Conservation (phyloP, 1,139 yeast genomes). For the Wickerhamomyces sp. region DNA sequence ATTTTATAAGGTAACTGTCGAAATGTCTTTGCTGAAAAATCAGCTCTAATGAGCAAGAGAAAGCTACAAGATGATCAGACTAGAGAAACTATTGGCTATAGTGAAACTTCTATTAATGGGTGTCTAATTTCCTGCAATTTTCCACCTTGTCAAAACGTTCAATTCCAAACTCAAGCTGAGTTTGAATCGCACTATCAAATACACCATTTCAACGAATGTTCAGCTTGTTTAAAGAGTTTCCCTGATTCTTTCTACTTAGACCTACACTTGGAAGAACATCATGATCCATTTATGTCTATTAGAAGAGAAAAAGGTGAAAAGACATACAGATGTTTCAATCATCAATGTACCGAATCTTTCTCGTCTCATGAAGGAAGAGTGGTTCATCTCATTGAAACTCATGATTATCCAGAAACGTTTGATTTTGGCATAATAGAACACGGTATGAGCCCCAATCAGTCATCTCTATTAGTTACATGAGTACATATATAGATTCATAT, state of each 20-base stretch:
- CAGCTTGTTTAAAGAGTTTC: constrained; percentile 37
- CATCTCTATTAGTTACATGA: constrained; percentile 19
- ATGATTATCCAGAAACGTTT: constrained; percentile 43
- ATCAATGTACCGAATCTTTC: constrained; percentile 32
- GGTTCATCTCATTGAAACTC: constrained; percentile 44
- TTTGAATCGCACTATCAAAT: constrained; percentile 1
- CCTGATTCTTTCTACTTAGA: constrained; percentile 37
- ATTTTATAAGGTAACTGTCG: no score
- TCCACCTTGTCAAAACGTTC: not conserved
- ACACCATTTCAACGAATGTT: constrained; percentile 26
- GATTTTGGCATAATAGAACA: constrained; percentile 35
- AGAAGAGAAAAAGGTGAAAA: constrained; percentile 35
- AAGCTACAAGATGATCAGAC: no score
- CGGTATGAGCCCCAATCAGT: constrained; percentile 24
- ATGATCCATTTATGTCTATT: constrained; percentile 38
- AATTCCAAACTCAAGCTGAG: not conserved
- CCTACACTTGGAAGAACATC: constrained; percentile 49
- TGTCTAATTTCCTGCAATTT: not conserved
- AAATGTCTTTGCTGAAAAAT: no score
- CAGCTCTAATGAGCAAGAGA: no score
- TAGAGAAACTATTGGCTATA: no score
- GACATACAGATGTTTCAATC: constrained; percentile 38
- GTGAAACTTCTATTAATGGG: no score
- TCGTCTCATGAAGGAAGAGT: constrained; percentile 35
- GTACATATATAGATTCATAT: not conserved